These are phyloP conservation scores for Leptodermis oblonga DNA, from an alignment of 257 asterid genomes.

Conservation along the genomic window DNA sequence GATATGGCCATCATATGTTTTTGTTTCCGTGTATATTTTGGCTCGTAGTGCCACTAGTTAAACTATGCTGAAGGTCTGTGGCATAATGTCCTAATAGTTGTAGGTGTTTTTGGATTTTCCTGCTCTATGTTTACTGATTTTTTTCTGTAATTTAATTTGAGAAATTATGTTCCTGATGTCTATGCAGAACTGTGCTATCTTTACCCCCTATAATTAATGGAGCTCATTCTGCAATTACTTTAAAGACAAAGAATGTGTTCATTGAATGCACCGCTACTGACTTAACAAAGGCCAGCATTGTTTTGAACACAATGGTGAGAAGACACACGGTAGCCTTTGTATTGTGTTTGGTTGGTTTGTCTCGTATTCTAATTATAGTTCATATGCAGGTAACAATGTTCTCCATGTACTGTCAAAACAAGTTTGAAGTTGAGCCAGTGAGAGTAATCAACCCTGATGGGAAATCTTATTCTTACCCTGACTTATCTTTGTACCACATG, in stretches of 20 bases:
- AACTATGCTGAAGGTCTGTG: background rate
- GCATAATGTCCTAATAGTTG: no score
- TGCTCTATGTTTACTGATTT: background rate
- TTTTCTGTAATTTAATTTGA: conserved; percentile 1
- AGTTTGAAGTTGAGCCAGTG: conserved; percentile 87
- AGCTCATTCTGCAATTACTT: conserved; percentile 88
- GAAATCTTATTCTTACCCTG: conserved; percentile 50
- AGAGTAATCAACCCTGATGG: conserved; percentile 68
- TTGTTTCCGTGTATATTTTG: background rate
- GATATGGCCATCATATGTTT: background rate
- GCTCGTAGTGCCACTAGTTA: background rate
- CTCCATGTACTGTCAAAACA: conserved; percentile 74
- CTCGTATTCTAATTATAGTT: conserved; percentile 8
- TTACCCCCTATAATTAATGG: conserved; percentile 95
- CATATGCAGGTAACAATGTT: conserved; percentile 85
- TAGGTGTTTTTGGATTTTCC: background rate
- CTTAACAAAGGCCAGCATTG: conserved; percentile 81
- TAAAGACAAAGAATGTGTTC: conserved; percentile 81
- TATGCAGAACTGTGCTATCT: conserved; percentile 86
- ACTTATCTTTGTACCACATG: conserved; percentile 67
- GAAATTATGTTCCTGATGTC: background rate
- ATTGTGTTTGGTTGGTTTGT: background rate
- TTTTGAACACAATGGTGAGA: conserved; percentile 90
- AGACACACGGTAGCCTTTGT: conserved; percentile 5
- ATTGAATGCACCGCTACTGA: conserved; percentile 99